Evolutionary conservation across 768 basidiomycete genomes (phyloP).

Genomic region (Termitomyces sp.): DNA sequence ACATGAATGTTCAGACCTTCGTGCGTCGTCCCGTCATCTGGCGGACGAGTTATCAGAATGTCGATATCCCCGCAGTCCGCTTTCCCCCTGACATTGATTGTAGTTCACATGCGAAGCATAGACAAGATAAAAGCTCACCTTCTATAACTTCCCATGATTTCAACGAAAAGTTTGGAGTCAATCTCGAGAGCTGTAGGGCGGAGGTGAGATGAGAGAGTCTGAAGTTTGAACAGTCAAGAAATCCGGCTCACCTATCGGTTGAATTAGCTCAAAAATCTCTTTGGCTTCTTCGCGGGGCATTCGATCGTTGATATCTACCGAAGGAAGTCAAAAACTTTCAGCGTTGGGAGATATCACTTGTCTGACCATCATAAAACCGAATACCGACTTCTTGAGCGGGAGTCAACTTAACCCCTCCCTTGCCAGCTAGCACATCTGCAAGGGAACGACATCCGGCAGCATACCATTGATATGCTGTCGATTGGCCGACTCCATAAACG

Average conservation of each 20-base stretch:
- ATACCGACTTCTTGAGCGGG: slow-evolving; percentile 65
- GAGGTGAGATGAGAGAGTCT: neutral
- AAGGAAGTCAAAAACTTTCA: neutral
- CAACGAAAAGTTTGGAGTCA: slow-evolving; percentile 68
- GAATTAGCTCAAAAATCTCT: slow-evolving; percentile 69
- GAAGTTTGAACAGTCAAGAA: neutral
- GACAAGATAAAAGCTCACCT: slow-evolving; percentile 36
- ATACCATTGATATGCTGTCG: slow-evolving; percentile 73
- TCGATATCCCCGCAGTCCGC: slow-evolving; percentile 89
- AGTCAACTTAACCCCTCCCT: slow-evolving; percentile 58
- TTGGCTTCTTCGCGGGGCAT: slow-evolving; percentile 84
- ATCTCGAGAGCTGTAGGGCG: slow-evolving; percentile 54
- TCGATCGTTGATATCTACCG: slow-evolving; percentile 72
- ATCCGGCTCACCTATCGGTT: slow-evolving; percentile 52
- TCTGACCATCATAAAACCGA: slow-evolving; percentile 63
- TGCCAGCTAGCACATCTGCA: slow-evolving; percentile 62
- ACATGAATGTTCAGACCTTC: slow-evolving; percentile 40
- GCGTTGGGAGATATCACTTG: neutral
- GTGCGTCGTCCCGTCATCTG: slow-evolving; percentile 72
- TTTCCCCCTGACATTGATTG: slow-evolving; percentile 55
- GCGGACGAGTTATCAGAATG: slow-evolving; percentile 76
- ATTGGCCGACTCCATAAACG: slow-evolving; percentile 81
- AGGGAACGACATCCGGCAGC: slow-evolving; percentile 72
- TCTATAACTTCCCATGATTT: slow-evolving; percentile 92
- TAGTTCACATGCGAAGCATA: neutral